Base-by-base conservation (phyloP, 768 basidiomycete species). In the Russula foetens region DNA sequence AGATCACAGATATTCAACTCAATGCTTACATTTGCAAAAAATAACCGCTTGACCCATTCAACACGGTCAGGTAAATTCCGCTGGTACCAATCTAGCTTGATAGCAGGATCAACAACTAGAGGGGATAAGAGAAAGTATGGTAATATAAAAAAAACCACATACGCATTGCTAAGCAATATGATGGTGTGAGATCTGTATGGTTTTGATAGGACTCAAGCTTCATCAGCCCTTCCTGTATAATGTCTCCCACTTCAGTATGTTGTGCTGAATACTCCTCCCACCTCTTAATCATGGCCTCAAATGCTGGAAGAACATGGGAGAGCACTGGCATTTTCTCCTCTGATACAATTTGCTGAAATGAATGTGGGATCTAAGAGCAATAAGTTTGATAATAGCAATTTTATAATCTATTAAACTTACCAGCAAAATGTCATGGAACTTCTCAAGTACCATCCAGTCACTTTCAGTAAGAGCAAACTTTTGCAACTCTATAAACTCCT, bases 331-430 rank as follows among this genome's bases (percentile, higher is more conserved):
- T 61, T 15, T 51, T 43, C 49, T 61, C 53, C 2, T 2, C 7
- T 2, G 43, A 61, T 9, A 61, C 24, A 2, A 12, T n/a, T 17
- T 61, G 60, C 4, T 61, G 49, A 21, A 61, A 55, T 9, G 47
- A 28, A 41, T 61, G 60, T 15, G 60, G 60, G 17, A 61, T 24
- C 26, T 57, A 6, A 19, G 15, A 38, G 38, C 12, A 38, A 38
- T 38, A 17, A n/a, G 15, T 33, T 5, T 33, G 31, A 39, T n/a
- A 28, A 23, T 12, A 6, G 15, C 41, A 2, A 12, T 21, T 24
- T 4, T 12, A 7, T 11, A 17, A 52, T 11, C 3, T 8, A 38
- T 39, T 2, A 7, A 23, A n/a, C 11, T 21, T 4, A 29, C n/a
- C 26, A 26, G 2, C 5, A 54, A 19, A 45, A 45, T 2, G 1